Percentiles rank a stretch among this genome's conserved stretches.
These are phyloP conservation scores for Alternaria dauci DNA, from an alignment of 2,329 filamentous ascomycete species.

Conservation along the genomic window DNA sequence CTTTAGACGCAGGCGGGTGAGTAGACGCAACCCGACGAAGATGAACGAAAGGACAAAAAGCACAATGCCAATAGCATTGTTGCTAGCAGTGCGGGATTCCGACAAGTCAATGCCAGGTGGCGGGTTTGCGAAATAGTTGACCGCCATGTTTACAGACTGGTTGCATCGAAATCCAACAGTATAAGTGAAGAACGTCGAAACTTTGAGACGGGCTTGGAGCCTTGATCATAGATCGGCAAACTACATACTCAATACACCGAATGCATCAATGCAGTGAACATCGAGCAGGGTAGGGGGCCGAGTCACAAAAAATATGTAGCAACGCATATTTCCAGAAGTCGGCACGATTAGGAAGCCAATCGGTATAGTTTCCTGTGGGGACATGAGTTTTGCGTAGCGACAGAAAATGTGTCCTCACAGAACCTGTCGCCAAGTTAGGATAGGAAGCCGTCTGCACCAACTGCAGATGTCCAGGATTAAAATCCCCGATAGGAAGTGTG, in stretches of 20 bases:
- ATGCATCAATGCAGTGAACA: not conserved
- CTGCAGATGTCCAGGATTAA: not conserved
- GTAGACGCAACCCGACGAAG: slow-evolving; percentile 30
- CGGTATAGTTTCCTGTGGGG: not conserved
- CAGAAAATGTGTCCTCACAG: not conserved
- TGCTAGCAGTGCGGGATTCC: slow-evolving; percentile 31
- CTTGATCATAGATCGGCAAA: not conserved
- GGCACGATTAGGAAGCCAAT: not conserved
- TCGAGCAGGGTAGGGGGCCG: not conserved
- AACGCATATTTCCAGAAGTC: not conserved
- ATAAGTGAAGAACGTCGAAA: not conserved
- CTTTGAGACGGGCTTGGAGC: not conserved
- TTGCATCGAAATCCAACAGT: not conserved
- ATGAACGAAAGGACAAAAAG: slow-evolving; percentile 30
- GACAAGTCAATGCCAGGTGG: slow-evolving; percentile 28
- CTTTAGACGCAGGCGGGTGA: slow-evolving; percentile 30
- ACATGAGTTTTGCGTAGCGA: not conserved
- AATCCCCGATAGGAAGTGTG: not conserved
- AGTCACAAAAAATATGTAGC: not conserved
- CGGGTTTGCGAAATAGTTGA: slow-evolving; percentile 24
- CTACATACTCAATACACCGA: not conserved
- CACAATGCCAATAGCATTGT: slow-evolving; percentile 34
- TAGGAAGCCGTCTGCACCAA: not conserved
- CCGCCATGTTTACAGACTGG: slow-evolving; percentile 4
- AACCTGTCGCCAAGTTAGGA: not conserved